A percentile compares a stretch with the other conserved stretches of the same genome.
Conservation (phyloP, 306 rosid genomes). For the Heteromeles arbutifolia region DNA sequence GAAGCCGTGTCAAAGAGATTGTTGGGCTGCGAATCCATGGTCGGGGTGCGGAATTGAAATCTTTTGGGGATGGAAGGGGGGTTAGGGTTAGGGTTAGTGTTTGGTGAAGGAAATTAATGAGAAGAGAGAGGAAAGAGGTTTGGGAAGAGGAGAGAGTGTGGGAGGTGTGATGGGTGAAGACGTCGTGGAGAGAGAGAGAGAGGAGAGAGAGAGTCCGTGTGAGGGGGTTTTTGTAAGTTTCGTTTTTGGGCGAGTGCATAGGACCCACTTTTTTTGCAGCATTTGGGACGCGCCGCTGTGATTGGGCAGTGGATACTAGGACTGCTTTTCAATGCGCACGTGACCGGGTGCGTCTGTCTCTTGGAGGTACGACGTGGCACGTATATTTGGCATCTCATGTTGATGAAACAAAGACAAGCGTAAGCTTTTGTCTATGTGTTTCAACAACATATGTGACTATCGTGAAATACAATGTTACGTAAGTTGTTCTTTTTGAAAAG, state of each 20-base stretch:
- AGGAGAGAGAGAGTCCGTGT: background rate
- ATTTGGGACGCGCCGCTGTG: background rate
- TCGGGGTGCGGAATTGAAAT: background rate
- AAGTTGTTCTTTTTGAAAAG: no score
- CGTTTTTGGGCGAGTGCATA: background rate
- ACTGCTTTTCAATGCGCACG: background rate
- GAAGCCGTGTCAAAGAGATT: constrained; percentile 90
- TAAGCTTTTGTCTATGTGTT: no score
- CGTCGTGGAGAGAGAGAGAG: background rate
- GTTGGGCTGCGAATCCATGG: constrained; percentile 85
- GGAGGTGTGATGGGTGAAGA: background rate
- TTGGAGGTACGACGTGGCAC: background rate
- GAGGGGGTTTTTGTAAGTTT: background rate
- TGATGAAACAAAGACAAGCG: no score
- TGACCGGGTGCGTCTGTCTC: background rate
- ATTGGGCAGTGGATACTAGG: background rate
- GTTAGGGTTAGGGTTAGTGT: constrained; percentile 57
- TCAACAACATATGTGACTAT: no score
- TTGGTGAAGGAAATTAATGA: constrained; percentile 27
- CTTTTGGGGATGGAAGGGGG: constrained; percentile 21
- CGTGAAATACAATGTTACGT: no score
- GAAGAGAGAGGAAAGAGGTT: constrained; percentile 13
- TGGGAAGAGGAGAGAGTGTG: constrained; percentile 16
- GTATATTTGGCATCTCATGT: no score
- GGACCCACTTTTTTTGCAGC: background rate